A percentile compares a stretch with the other conserved stretches of the same genome.
phyloP scores from a whole-genome alignment of 2,329 filamentous ascomycete genomes.

The Nigrograna mackinnonii region DNA sequence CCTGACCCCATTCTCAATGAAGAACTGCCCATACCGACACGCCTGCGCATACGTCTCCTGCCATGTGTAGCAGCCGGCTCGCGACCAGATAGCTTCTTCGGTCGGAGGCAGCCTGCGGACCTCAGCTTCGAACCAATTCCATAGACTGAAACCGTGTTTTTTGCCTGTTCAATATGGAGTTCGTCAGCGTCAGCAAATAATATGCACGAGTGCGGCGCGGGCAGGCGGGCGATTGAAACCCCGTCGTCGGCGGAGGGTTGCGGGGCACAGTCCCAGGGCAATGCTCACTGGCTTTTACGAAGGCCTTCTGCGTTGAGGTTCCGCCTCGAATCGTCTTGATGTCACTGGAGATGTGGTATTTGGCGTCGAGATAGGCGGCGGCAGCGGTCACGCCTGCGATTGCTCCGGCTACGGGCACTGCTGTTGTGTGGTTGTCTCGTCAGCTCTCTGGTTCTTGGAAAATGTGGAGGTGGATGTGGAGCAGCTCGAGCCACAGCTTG shows the following conservation, averaged over 20 bases:
- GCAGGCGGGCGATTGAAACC: no score
- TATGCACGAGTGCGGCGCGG: no score
- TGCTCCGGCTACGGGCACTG: conserved; percentile 37
- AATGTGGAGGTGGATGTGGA: conserved; percentile 9
- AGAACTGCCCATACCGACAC: conserved; percentile 41
- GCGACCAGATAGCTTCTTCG: conserved; percentile 69
- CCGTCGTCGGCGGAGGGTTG: background rate
- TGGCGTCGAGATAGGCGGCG: conserved; percentile 69
- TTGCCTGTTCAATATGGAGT: conserved; percentile 45
- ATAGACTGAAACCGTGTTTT: conserved; percentile 62
- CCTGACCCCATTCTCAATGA: conserved; percentile 54
- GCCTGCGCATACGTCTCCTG: conserved; percentile 44
- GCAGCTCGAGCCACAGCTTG: no score
- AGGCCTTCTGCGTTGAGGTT: conserved; percentile 49
- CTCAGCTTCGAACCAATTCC: conserved; percentile 66
- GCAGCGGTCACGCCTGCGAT: conserved; percentile 41
- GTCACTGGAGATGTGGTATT: conserved; percentile 69
- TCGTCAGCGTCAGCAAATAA: conserved; percentile 19
- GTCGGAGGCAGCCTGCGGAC: conserved; percentile 54
- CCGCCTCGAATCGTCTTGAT: conserved; percentile 50
- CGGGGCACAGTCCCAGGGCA: conserved; percentile 2
- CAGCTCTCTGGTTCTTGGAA: background rate
- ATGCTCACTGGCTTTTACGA: conserved; percentile 49
- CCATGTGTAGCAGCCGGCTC: conserved; percentile 53
- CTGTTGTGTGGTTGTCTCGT: conserved; percentile 6